A percentile compares a stretch with the other conserved stretches of the same genome.
These are phyloP conservation scores for Lasiosphaeris hirsuta DNA, from an alignment of 495 filamentous ascomycete genomes.

Conservation along the genomic window DNA sequence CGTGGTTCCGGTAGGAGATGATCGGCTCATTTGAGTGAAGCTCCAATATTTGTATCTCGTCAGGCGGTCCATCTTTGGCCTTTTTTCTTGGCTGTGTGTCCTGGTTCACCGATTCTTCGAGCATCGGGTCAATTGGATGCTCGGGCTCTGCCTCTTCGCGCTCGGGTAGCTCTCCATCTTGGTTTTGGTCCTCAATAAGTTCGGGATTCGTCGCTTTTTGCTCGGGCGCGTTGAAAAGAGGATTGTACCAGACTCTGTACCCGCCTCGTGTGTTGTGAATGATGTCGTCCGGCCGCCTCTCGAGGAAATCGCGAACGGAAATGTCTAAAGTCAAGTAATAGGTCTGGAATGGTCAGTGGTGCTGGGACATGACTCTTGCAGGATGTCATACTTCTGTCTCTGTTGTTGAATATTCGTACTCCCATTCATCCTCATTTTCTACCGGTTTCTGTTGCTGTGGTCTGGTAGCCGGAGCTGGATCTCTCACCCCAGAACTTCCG, in stretches of 20 bases:
- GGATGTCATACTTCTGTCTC: conserved; percentile 45
- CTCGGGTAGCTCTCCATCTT: conserved; percentile 28
- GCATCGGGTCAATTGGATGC: conserved; percentile 17
- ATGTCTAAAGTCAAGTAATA: conserved; percentile 57
- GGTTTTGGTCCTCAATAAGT: conserved; percentile 27
- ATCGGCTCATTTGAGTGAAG: conserved; percentile 70
- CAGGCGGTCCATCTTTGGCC: conserved; percentile 1
- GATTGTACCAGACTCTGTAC: conserved; percentile 38
- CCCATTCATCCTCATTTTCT: conserved; percentile 52
- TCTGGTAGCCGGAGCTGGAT: too few species aligned
- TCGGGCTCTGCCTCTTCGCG: conserved; percentile 30
- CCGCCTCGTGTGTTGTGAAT: conserved; percentile 29
- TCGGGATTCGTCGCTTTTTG: conserved; percentile 14
- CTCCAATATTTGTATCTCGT: conserved; percentile 72
- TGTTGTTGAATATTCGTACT: conserved; percentile 56
- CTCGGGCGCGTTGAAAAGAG: conserved; percentile 28
- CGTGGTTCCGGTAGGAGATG: conserved; percentile 66
- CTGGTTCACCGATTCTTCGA: conserved; percentile 7
- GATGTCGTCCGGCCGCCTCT: conserved; percentile 29
- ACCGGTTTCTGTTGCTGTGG: background rate
- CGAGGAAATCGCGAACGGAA: conserved; percentile 47
- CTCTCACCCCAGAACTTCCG: too few species aligned
- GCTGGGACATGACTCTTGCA: background rate
- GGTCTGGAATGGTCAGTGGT: conserved; percentile 31
- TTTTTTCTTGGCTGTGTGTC: conserved; percentile 1